Conservation (phyloP, 768 basidiomycete genomes). For the Boletus rufocinnamomeus region DNA sequence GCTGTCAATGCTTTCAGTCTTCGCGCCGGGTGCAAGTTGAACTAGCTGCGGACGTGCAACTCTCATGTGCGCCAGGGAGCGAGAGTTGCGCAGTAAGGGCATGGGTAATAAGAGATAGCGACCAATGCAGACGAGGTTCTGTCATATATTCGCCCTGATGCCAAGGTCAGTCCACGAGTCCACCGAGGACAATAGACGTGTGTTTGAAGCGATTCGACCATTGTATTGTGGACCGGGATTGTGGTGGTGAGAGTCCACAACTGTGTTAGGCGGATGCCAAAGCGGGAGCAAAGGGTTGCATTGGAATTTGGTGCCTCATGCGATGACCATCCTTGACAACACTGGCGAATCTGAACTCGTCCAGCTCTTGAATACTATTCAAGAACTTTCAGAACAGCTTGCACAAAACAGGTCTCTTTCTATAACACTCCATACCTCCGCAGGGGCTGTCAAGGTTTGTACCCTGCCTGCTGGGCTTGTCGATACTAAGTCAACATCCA, state of each 20-base stretch:
- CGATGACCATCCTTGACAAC: constrained; percentile 58
- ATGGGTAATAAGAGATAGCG: constrained; percentile 4
- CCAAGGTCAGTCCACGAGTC: constrained; percentile 4
- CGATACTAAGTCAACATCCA: background rate
- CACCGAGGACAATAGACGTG: constrained; percentile 23
- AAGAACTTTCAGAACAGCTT: constrained; percentile 83
- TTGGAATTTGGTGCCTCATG: constrained; percentile 4
- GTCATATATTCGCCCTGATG: constrained; percentile 2
- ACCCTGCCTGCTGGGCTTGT: background rate
- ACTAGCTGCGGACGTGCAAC: background rate
- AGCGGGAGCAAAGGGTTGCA: constrained; percentile 7
- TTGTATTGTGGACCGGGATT: constrained; percentile 1
- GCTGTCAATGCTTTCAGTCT: constrained; percentile 28
- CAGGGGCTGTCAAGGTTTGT: constrained; percentile 78
- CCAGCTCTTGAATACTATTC: constrained; percentile 66
- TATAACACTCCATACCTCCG: constrained; percentile 68
- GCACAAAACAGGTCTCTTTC: constrained; percentile 75
- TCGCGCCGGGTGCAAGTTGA: constrained; percentile 5
- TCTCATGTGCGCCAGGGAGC: constrained; percentile 16
- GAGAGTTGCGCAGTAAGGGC: constrained; percentile 10
- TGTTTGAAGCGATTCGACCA: background rate
- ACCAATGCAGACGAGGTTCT: no score
- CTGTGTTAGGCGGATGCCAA: background rate
- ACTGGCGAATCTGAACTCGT: constrained; percentile 57
- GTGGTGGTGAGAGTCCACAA: constrained; percentile 4